Evolutionary conservation across 306 rosid genomes (phyloP), one percentile per base, ranked within the genome.

Genomic region (Vicia villosa): DNA sequence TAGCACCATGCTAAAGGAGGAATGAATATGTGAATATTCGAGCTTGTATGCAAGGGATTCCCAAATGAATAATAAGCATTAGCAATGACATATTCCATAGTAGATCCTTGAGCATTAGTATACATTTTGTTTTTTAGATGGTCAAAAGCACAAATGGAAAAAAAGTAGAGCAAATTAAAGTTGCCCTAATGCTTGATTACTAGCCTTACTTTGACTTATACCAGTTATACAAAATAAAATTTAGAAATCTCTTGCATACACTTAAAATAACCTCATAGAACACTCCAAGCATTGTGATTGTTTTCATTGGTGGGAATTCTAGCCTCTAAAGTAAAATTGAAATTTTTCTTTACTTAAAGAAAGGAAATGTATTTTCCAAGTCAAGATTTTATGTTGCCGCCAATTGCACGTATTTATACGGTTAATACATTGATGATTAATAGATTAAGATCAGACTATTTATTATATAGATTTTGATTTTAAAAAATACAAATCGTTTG

Each of bases 1-100:
- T 3, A 13, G 22, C 11, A 37, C 3, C 19, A 40, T 14, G 40
- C 28, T 6, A 14, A 11, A 46, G 16, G 8, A 12, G 73, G 76
- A 42, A 77, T 69, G 55, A 68, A 30, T 60, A 51, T 54, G 30
- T 69, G 76, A 58, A 82, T 77, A 66, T 75, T 81, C 66, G 21
- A 47, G 5, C 20, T 41, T 26, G 51, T 66, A 56, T 19, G 36
- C 58, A 3, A 28, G 8, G 20, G 8, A 55, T 58, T 61, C 8
- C 40, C 60, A 54, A 62, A 26, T 12, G 19, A 26, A 73, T 5
- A 37, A 38, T 46, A 41, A 57, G 14, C 71, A 49, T 41, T 54
- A 13, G 64, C 73, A 72, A 37, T 38, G 51, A 28, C 58, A 75
- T 19, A 56, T 36, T 56, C 47, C 49, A 12, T 63, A 40, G 63